A percentile compares a stretch with the other conserved stretches of the same genome.
phyloP scores from a whole-genome alignment of 2,329 filamentous ascomycete genomes.

The Curvularia eragrostidis region DNA sequence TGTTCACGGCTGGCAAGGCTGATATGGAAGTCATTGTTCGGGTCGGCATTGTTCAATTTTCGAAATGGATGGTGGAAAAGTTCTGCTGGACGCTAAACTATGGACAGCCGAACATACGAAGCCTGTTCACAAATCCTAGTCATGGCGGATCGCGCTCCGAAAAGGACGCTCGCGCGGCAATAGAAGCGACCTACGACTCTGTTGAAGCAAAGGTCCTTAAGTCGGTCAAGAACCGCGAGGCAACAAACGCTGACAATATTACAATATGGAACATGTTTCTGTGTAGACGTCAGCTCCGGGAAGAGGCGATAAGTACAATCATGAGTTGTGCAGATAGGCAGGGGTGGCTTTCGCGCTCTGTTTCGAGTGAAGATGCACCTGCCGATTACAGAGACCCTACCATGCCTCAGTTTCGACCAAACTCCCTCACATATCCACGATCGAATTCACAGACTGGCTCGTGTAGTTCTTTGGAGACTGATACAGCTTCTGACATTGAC shows the following conservation, averaged over 20 bases:
- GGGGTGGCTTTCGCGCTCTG: conserved; percentile 26
- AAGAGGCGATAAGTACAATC: conserved; percentile 29
- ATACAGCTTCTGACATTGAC: conserved; percentile 10
- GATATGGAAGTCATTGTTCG: conserved; percentile 26
- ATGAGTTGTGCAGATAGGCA: conserved; percentile 19
- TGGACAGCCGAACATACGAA: conserved; percentile 5
- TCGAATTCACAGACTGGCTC: conserved; percentile 1
- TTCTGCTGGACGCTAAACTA: conserved; percentile 25
- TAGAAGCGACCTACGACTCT: conserved; percentile 21
- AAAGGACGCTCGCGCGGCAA: conserved; percentile 9
- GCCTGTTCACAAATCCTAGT: conserved; percentile 16
- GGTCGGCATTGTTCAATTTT: conserved; percentile 39
- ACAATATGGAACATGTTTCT: conserved; percentile 37
- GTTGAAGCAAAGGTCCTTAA: conserved; percentile 29
- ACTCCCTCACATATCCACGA: conserved; percentile 44
- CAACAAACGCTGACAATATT: conserved; percentile 21
- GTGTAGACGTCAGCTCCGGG: conserved; percentile 27
- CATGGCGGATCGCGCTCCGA: conserved; percentile 10
- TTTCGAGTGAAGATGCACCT: neutral
- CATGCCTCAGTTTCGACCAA: conserved; percentile 72
- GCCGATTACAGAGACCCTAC: conserved; percentile 61
- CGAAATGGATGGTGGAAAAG: conserved; percentile 32
- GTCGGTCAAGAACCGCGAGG: conserved; percentile 13
- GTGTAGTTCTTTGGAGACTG: conserved; percentile 1
- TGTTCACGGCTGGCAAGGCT: conserved; percentile 22